Evolutionary conservation across 495 filamentous ascomycete genomes (phyloP).

Genomic region (Penicillium egyptiacum): DNA sequence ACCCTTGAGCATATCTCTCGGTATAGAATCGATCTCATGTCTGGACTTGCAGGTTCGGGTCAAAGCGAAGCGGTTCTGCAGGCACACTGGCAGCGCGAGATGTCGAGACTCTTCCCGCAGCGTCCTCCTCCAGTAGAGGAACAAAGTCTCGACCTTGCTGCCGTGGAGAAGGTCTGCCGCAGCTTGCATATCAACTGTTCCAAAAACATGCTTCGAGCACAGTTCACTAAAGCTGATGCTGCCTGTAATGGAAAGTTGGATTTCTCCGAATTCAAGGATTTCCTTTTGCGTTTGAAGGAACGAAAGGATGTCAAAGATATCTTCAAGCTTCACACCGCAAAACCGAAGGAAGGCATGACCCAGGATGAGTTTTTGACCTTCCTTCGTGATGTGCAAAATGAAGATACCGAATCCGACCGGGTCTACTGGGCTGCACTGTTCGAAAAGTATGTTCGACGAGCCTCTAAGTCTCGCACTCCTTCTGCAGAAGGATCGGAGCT

Average conservation of each 20-base stretch:
- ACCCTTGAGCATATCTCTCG: constrained; percentile 77
- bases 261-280: constrained; percentile 75
- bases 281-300: constrained; percentile 77
- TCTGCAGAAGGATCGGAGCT: constrained; percentile 36
- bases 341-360: constrained; percentile 61
- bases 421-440: constrained; percentile 73
- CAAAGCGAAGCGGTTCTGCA: constrained; percentile 76
- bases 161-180: constrained; percentile 79
- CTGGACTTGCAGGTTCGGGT: constrained; percentile 71
- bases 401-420: constrained; percentile 67
- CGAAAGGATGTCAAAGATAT: constrained; percentile 76
- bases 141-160: constrained; percentile 70
- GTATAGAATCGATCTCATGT: constrained; percentile 84
- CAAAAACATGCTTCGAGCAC: constrained; percentile 66
- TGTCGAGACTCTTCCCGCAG: constrained; percentile 64
- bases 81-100: constrained; percentile 83
- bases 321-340: constrained; percentile 54
- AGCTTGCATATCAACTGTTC: constrained; percentile 88
- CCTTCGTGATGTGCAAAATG: constrained; percentile 68
- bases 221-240: constrained; percentile 73
- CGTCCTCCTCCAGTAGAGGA: constrained; percentile 56
- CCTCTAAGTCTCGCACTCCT: constrained; percentile 51
- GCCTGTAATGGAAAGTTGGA: constrained; percentile 60
- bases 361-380: constrained; percentile 74
- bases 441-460: constrained; percentile 66